Evolutionary conservation across 2,329 filamentous ascomycete species (phyloP), one percentile per base, ranked within the genome.

Genomic region (Trichophyton equinum): DNA sequence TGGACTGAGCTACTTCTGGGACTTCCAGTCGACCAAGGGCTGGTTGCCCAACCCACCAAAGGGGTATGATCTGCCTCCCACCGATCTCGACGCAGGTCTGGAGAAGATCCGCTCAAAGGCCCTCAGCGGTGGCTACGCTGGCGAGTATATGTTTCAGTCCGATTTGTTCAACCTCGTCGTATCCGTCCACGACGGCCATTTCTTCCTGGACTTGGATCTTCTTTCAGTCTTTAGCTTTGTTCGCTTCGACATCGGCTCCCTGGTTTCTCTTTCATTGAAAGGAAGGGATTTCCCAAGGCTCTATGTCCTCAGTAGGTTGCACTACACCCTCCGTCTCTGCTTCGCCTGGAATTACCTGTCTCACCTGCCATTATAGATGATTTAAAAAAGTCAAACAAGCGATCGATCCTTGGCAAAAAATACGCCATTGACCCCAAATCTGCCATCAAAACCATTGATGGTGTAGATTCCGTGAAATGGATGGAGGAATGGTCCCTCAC

Each of bases 181-280:
- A 25, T 75, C 75, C 1, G 80, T 82, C 3, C 83, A 87, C 65
- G 85, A 89, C 68, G 83, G 84, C 1, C 86, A 89, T 67, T 65
- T 76, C 49, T 60, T 58, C 47, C 66, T 67, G 36, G 33, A 58
- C 5, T 61, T 68, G 4, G 66, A 65, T n/a, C 65, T 67, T 13
- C n/a, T 63, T 1, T 62, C 49, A 38, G 47, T 65, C 20, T 83
- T 85, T 56, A 71, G 75, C 6, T 82, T 79, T 66, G 71, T 78
- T 13, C 80, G 81, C 1, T 80, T 83, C 64, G 73, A 78, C 4
- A 75, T 84, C 66, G 76, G 75, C 7, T 75, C 80, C 7, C 72
- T 87, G 0, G 81, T 86, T 0, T 86, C 84, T 0, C 77, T 86
- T 8, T 86, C 83, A 1, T 65, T 72, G 3, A 82, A 87, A 67